These are phyloP conservation scores for Aspergillus bombycis DNA, from an alignment of 2,329 filamentous ascomycete genomes.

Conservation along the genomic window DNA sequence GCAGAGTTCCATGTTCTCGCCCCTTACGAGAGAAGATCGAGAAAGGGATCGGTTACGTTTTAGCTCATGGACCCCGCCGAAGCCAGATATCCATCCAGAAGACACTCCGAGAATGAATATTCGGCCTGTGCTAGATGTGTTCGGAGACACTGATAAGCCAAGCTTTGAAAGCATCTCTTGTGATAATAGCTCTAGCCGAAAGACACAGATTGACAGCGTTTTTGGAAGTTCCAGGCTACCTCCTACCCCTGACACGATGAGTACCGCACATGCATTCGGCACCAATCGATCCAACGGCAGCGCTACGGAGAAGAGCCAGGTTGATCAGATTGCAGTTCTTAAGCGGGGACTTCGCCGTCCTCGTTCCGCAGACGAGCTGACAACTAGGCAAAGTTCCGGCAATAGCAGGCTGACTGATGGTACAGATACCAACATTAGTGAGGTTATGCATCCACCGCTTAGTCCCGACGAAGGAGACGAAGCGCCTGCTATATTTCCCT, in stretches of 20 bases:
- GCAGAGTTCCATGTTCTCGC: conserved; percentile 23
- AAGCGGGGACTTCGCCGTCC: conserved; percentile 30
- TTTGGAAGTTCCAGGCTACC: conserved; percentile 41
- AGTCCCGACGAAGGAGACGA: conserved; percentile 24
- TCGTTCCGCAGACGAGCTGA: conserved; percentile 39
- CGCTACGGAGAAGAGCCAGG: conserved; percentile 30
- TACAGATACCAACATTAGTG: conserved; percentile 37
- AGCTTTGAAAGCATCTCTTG: conserved; percentile 30
- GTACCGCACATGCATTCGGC: conserved; percentile 37
- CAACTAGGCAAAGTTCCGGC: conserved; percentile 34
- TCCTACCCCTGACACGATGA: conserved; percentile 50
- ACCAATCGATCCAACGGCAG: conserved; percentile 41
- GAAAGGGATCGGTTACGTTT: conserved; percentile 31
- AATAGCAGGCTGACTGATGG: conserved; percentile 34
- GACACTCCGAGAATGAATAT: conserved; percentile 23
- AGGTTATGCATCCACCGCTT: conserved; percentile 30
- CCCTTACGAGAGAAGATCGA: conserved; percentile 16
- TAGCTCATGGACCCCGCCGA: conserved; percentile 37
- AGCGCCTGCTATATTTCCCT: conserved; percentile 37
- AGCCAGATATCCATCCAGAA: conserved; percentile 19
- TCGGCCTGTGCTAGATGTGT: conserved; percentile 25
- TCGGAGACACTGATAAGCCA: conserved; percentile 23
- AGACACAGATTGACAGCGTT: conserved; percentile 33
- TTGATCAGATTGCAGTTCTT: conserved; percentile 26
- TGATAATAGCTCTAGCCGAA: conserved; percentile 28